Percentiles rank a stretch among this genome's conserved stretches.
phyloP scores from a whole-genome alignment of 1,139 yeast species.

The Hansenula anomala region DNA sequence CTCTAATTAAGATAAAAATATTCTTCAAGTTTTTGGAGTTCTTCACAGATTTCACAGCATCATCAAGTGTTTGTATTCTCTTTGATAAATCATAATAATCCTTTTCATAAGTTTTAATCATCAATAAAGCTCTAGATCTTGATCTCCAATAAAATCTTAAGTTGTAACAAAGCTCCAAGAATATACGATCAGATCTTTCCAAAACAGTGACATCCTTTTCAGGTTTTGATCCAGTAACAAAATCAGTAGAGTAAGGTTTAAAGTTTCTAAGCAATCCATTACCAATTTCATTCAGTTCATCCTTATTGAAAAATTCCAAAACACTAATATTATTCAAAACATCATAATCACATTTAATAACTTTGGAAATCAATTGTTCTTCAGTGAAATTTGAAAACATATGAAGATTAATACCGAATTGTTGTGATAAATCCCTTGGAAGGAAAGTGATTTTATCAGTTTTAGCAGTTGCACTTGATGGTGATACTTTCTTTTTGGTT shows the following conservation, averaged over 20 bases:
- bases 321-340: conserved; percentile 65
- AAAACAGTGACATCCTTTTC: conserved; percentile 56
- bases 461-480: conserved; percentile 25
- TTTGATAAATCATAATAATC: conserved; percentile 67
- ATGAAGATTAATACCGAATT: conserved; percentile 89
- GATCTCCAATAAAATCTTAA: conserved; percentile 82
- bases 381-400: conserved; percentile 63
- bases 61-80: conserved; percentile 62
- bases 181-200: conserved; percentile 79
- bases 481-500: conserved; percentile 24
- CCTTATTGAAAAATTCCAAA: conserved; percentile 76
- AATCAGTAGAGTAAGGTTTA: conserved; percentile 66
- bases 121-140: conserved; percentile 71
- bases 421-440: conserved; percentile 80
- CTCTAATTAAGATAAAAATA: conserved; percentile 70
- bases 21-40: conserved; percentile 61
- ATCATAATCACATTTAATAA: conserved; percentile 69
- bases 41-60: conserved; percentile 57
- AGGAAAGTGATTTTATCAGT: conserved; percentile 55
- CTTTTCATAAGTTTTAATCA: conserved; percentile 62
- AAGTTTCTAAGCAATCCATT: conserved; percentile 60
- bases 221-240: conserved; percentile 36
- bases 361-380: conserved; percentile 56
- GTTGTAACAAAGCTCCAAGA: conserved; percentile 72
- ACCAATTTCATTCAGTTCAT: conserved; percentile 68